These are phyloP conservation scores for Verticillium zaregamsianum DNA, from an alignment of 2,329 filamentous ascomycete genomes.

Conservation along the genomic window DNA sequence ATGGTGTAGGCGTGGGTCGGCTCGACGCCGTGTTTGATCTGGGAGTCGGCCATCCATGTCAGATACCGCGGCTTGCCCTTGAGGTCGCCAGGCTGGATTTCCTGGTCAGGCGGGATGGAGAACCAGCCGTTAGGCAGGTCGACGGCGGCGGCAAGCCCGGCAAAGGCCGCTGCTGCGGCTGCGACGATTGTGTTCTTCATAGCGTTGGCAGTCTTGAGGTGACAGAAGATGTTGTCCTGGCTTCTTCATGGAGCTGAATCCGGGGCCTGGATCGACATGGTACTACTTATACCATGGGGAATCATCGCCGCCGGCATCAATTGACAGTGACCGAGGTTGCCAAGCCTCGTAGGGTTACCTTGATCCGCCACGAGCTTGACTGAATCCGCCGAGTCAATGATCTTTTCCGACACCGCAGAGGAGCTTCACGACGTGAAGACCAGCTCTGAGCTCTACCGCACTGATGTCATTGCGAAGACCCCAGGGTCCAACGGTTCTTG, in stretches of 20 bases:
- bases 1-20: conserved; percentile 19
- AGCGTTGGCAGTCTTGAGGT: background rate
- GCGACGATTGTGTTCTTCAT: background rate
- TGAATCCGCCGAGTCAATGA: background rate
- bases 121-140: conserved; percentile 11
- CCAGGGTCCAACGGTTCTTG: background rate
- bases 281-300: background rate
- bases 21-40: conserved; percentile 20
- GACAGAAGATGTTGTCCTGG: background rate
- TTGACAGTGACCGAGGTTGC: background rate
- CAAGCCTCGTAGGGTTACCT: background rate
- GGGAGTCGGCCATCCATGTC: conserved; percentile 22
- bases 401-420: background rate
- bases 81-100: conserved; percentile 8
- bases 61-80: conserved; percentile 13
- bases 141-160: conserved; percentile 3
- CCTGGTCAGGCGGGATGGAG: conserved; percentile 7
- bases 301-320: background rate
- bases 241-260: background rate
- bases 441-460: background rate
- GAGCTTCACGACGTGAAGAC: background rate
- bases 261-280: background rate
- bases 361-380: background rate
- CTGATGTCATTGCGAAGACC: background rate
- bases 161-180: conserved; percentile 3